Evolutionary conservation across 179 eudicot genomes (phyloP).

Genomic region (Gypsophila paniculata): DNA sequence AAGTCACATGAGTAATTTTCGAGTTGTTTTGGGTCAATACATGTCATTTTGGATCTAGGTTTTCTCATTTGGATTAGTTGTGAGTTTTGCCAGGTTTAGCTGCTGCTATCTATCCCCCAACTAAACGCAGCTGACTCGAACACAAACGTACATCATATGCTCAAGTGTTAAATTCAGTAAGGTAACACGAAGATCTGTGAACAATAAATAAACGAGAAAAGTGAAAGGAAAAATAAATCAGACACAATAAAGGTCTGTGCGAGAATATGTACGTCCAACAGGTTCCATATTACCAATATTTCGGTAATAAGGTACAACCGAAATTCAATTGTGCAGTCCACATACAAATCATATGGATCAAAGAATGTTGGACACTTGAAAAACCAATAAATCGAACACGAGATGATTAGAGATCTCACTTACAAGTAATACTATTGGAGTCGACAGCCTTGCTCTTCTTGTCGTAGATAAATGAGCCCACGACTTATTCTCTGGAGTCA

Average conservation of each 20-base stretch:
- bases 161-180: no score
- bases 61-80: no score
- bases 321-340: conserved; percentile 12
- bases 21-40: no score
- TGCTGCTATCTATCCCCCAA: no score
- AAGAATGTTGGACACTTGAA: conserved; percentile 31
- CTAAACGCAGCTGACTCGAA: no score
- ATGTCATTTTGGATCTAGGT: no score
- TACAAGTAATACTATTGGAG: conserved; percentile 33
- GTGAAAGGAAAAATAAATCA: neutral
- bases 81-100: no score
- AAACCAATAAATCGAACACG: conserved; percentile 15
- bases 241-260: neutral
- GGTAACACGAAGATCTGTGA: no score
- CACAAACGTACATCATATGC: no score
- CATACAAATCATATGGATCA: conserved; percentile 25
- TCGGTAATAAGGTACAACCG: conserved; percentile 2
- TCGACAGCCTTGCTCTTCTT: conserved; percentile 62
- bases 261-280: neutral
- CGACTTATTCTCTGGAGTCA: conserved; percentile 60
- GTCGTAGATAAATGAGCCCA: conserved; percentile 59
- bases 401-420: conserved; percentile 1
- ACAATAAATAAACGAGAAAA: neutral
- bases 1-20: no score
- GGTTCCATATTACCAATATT: neutral